These are phyloP conservation scores for Starmerella geochares DNA, from an alignment of 805 yeast species.

Conservation along the genomic window DNA sequence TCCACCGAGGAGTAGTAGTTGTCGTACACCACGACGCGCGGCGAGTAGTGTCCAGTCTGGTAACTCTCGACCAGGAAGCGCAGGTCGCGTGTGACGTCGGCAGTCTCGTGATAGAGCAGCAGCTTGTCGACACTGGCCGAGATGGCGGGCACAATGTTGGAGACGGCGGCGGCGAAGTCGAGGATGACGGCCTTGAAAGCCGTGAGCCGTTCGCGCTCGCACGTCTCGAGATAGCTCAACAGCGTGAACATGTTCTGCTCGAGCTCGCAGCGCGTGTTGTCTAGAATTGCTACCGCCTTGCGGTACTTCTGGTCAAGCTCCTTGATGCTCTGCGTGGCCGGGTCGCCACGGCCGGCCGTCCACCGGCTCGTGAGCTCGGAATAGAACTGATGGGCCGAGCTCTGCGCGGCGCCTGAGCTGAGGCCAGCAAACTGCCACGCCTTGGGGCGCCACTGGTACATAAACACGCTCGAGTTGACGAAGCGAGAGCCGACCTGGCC, in stretches of 20 bases:
- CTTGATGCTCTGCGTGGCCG: conserved; percentile 36
- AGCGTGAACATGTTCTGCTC: conserved; percentile 66
- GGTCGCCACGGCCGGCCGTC: conserved; percentile 11
- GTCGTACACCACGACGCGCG: conserved; percentile 63
- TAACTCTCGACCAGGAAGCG: conserved; percentile 55
- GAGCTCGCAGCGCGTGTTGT: conserved; percentile 55
- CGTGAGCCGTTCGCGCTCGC: conserved; percentile 66
- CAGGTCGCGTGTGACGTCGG: conserved; percentile 60
- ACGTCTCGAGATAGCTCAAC: conserved; percentile 64
- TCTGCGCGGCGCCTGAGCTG: conserved; percentile 9
- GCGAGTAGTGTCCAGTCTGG: conserved; percentile 64
- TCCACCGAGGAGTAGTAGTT: conserved; percentile 62
- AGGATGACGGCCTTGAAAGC: conserved; percentile 67
- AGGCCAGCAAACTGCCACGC: conserved; percentile 48
- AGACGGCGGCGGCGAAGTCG: conserved; percentile 59
- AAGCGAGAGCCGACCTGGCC: conserved; percentile 53
- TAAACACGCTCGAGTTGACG: conserved; percentile 62
- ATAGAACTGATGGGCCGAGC: conserved; percentile 12
- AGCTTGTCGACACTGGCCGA: conserved; percentile 53
- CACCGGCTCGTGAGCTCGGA: conserved; percentile 17
- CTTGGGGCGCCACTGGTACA: conserved; percentile 70
- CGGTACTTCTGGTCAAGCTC: conserved; percentile 49
- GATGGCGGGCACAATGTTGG: conserved; percentile 49
- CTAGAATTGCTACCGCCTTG: conserved; percentile 48
- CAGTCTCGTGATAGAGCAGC: conserved; percentile 55